Conservation (phyloP, 2,329 filamentous ascomycete genomes). For the Trichoderma lentiforme region DNA sequence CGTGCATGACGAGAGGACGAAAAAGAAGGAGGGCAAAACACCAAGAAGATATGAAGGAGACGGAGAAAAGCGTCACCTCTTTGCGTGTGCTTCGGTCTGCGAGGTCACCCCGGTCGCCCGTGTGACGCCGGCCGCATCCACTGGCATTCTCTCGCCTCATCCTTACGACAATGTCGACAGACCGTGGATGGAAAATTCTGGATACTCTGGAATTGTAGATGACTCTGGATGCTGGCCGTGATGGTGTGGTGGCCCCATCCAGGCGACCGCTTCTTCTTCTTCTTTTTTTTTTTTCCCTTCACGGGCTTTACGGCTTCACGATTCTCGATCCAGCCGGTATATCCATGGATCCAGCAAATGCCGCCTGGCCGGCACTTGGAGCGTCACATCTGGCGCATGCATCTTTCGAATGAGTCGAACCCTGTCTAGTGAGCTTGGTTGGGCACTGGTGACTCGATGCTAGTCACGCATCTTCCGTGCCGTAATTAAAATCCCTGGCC, state of each 20-base stretch:
- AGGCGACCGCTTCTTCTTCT: not conserved
- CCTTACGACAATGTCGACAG: constrained; percentile 12
- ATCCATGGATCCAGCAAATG: not conserved
- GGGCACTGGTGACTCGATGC: constrained; percentile 15
- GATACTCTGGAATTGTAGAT: not conserved
- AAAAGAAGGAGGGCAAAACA: not conserved
- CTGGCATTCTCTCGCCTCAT: constrained; percentile 7
- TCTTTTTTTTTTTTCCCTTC: not conserved
- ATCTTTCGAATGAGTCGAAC: constrained; percentile 15
- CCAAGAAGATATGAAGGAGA: not conserved
- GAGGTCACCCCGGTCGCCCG: not conserved
- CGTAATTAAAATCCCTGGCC: constrained; percentile 3
- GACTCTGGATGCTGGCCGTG: not conserved
- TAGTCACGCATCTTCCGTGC: constrained; percentile 5
- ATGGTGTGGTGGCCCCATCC: constrained; percentile 12
- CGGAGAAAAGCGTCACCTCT: not conserved
- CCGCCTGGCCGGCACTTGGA: constrained; percentile 12
- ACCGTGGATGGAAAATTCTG: not conserved
- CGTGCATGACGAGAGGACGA: not conserved
- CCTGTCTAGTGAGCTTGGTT: constrained; percentile 9
- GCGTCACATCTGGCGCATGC: constrained; percentile 11
- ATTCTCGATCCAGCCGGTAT: not conserved
- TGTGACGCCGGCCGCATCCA: not conserved
- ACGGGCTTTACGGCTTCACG: not conserved
- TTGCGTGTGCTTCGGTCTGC: not conserved